Evolutionary conservation across 2,329 filamentous ascomycete genomes (phyloP).

Genomic region (Fusarium sp.): DNA sequence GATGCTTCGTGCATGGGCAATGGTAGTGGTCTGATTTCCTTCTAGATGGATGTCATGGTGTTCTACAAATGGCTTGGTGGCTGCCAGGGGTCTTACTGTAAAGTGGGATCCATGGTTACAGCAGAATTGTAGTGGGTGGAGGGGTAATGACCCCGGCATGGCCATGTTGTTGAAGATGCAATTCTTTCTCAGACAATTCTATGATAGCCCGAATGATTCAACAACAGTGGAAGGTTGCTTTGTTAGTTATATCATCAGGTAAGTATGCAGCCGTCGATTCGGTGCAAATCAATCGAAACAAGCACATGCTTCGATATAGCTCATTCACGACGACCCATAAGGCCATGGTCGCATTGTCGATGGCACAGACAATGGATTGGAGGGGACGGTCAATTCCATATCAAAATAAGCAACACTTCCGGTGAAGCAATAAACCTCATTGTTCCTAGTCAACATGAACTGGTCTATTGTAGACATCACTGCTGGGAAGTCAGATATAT

Average conservation of each 20-base stretch:
- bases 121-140: conserved; percentile 13
- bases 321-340: not conserved
- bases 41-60: not conserved
- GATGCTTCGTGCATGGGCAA: not conserved
- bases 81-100: conserved; percentile 14
- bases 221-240: not conserved
- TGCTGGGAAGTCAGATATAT: conserved; percentile 1
- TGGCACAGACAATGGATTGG: not conserved
- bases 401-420: not conserved
- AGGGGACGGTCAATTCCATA: not conserved
- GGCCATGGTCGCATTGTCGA: not conserved
- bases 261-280: not conserved
- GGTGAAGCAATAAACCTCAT: not conserved
- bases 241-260: not conserved
- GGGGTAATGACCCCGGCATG: conserved; percentile 14
- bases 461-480: not conserved
- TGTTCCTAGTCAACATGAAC: not conserved
- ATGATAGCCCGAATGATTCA: not conserved
- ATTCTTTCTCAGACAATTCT: not conserved
- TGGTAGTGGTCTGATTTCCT: conserved; percentile 25
- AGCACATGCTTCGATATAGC: not conserved
- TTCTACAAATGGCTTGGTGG: conserved; percentile 36
- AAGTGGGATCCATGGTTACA: conserved; percentile 15
- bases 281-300: not conserved
- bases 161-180: not conserved